phyloP scores from a whole-genome alignment of 2,329 filamentous ascomycete species.

The Trichoderma atrobrunneum region DNA sequence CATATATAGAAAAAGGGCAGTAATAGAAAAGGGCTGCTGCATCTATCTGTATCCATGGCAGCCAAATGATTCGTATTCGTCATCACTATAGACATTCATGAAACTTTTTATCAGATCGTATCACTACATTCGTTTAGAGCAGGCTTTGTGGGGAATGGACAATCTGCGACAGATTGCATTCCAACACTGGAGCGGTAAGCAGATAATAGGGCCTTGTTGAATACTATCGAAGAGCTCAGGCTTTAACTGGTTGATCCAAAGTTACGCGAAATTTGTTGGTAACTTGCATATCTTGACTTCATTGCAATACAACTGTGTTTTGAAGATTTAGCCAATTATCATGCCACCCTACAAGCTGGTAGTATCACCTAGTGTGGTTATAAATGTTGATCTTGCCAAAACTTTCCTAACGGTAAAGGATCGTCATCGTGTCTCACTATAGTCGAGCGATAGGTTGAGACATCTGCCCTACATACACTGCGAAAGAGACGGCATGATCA shows the following conservation, averaged over 20 bases:
- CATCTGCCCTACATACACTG: neutral
- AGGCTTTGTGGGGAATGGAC: neutral
- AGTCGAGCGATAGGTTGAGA: neutral
- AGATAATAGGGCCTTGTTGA: neutral
- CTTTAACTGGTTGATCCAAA: neutral
- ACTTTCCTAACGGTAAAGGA: neutral
- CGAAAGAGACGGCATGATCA: neutral
- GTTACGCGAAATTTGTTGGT: accelerated
- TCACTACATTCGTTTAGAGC: neutral
- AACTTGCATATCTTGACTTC: neutral
- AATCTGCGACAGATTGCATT: neutral
- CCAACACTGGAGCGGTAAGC: neutral
- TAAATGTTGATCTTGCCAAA: neutral
- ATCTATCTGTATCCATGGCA: neutral
- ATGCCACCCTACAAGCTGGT: neutral
- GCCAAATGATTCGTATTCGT: neutral
- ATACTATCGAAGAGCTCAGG: neutral
- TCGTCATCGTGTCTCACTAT: neutral
- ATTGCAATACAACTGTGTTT: neutral
- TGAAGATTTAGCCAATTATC: neutral
- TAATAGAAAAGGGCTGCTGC: neutral
- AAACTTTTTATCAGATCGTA: neutral
- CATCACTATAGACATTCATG: neutral
- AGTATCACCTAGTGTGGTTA: neutral
- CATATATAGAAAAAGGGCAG: neutral